Conservation (phyloP, 202 grass and related monocot species). For the Carex sylvatica region DNA sequence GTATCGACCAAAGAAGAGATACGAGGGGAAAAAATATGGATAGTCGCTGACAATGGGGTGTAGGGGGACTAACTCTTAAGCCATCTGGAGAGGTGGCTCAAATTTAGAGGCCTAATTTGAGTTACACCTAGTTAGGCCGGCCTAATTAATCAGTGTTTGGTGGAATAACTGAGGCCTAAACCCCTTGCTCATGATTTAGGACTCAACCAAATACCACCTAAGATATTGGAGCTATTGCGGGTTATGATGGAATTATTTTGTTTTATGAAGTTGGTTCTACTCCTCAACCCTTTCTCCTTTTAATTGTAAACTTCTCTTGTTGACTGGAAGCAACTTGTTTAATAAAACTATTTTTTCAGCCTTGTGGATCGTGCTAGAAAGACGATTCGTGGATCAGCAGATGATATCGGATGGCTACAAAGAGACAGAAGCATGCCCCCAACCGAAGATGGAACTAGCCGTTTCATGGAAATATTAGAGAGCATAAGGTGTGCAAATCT, state of each 20-base stretch:
- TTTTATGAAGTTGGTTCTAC: neutral
- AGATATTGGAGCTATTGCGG: neutral
- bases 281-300: neutral
- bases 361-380: constrained; percentile 73
- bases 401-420: constrained; percentile 94
- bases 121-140: too few relatives aligned
- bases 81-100: too few relatives aligned
- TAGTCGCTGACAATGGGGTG: too few relatives aligned
- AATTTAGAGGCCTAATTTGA: too few relatives aligned
- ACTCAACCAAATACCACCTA: too few relatives aligned
- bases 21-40: too few relatives aligned
- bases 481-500: constrained; percentile 55
- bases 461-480: constrained; percentile 71
- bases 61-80: too few relatives aligned
- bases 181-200: too few relatives aligned
- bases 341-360: constrained; percentile 40
- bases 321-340: neutral
- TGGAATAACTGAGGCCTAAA: too few relatives aligned
- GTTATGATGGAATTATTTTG: neutral
- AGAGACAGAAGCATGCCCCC: constrained; percentile 46
- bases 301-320: neutral
- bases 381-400: constrained; percentile 79
- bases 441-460: constrained; percentile 64
- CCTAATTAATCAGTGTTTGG: too few relatives aligned
- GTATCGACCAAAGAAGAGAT: too few relatives aligned